Percentiles rank a stretch among this genome's conserved stretches.
phyloP scores from a whole-genome alignment of 1,284 basidiomycete genomes.

The Ceratobasidium sp. region DNA sequence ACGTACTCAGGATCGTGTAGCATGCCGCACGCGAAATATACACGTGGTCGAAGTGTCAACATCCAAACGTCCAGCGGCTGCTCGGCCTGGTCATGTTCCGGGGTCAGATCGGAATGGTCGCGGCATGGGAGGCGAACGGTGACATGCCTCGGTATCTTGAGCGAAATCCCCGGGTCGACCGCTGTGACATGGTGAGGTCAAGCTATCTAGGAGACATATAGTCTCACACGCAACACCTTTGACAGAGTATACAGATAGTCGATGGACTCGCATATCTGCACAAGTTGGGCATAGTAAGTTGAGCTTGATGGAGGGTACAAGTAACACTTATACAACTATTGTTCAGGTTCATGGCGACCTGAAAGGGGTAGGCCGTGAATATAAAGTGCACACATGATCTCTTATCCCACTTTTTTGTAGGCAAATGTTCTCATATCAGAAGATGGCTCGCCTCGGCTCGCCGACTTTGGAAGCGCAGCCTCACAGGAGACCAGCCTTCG shows the following conservation, averaged over 20 bases:
- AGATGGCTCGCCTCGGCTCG: neutral
- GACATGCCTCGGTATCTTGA: neutral
- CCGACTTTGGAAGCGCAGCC: neutral
- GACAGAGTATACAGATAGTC: neutral
- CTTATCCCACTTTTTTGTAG: neutral
- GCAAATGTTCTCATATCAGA: neutral
- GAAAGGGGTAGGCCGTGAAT: slow-evolving; percentile 12
- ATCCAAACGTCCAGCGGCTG: neutral
- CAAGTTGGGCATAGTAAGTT: neutral
- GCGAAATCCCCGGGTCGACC: neutral
- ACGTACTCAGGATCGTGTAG: neutral
- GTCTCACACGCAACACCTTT: too few relatives aligned
- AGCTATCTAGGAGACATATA: neutral
- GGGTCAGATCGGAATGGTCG: slow-evolving; percentile 11
- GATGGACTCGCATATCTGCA: neutral
- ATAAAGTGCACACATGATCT: too few relatives aligned
- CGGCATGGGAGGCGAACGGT: neutral
- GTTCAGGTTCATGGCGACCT: slow-evolving; percentile 30
- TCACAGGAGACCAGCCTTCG: neutral
- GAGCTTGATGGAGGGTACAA: neutral
- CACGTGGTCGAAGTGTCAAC: slow-evolving; percentile 1
- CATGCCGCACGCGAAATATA: neutral
- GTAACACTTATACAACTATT: neutral
- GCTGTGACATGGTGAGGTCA: neutral
- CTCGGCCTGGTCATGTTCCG: slow-evolving; percentile 1